Evolutionary conservation across 2,329 filamentous ascomycete genomes (phyloP).

Genomic region (Rutstroemia sydowiana): DNA sequence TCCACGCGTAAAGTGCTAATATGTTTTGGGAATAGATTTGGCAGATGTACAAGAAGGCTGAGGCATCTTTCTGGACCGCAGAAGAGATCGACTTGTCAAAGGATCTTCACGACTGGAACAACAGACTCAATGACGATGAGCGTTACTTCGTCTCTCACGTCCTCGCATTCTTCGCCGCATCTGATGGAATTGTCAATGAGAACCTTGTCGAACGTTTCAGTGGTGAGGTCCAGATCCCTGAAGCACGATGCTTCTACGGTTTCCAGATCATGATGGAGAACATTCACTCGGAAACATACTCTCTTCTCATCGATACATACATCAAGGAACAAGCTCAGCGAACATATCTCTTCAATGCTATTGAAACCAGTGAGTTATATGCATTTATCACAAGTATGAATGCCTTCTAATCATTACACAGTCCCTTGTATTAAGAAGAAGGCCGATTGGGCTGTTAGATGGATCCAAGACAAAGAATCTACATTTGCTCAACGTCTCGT

Average conservation of each 20-base stretch:
- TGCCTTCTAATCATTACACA: conserved; percentile 33
- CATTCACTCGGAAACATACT: conserved; percentile 99
- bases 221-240: conserved; percentile 90
- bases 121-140: conserved; percentile 92
- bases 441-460: conserved; percentile 93
- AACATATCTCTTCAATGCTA: conserved; percentile 93
- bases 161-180: conserved; percentile 97
- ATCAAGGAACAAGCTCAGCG: conserved; percentile 96
- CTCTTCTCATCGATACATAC: conserved; percentile 96
- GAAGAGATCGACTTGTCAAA: conserved; percentile 99
- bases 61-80: conserved; percentile 99
- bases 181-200: conserved; percentile 98
- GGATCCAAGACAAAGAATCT: conserved; percentile 90
- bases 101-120: conserved; percentile 99
- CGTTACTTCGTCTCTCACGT: conserved; percentile 98
- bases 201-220: conserved; percentile 98
- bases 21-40: conserved; percentile 62
- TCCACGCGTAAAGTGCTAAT: conserved; percentile 61
- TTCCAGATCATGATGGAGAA: conserved; percentile 99
- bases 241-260: conserved; percentile 98
- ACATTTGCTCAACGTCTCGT: conserved; percentile 94
- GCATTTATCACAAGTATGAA: background rate
- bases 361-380: conserved; percentile 76
- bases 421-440: conserved; percentile 97
- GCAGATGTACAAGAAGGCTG: conserved; percentile 99